Evolutionary conservation across 768 basidiomycete genomes (phyloP).

Genomic region (Mycena crocata): DNA sequence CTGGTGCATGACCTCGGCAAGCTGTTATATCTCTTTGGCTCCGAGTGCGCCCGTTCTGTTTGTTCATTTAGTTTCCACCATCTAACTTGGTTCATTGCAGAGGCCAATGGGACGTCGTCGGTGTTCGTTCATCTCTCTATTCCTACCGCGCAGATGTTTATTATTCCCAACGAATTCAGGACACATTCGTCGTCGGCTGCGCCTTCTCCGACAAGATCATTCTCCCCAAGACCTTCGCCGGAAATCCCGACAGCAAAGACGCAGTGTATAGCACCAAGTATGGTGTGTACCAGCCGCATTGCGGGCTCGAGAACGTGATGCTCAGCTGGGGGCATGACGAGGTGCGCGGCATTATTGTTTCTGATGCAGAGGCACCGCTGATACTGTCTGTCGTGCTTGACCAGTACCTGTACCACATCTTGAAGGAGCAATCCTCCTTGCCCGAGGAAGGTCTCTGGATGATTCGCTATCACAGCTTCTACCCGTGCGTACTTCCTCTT

Average conservation of each 20-base stretch:
- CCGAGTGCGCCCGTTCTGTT: constrained; percentile 50
- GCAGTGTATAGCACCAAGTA: constrained; percentile 67
- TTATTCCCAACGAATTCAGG: constrained; percentile 45
- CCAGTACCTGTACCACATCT: constrained; percentile 86
- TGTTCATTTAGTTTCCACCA: not conserved
- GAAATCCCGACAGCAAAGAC: constrained; percentile 66
- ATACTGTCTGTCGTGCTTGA: constrained; percentile 6
- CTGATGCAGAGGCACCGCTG: not conserved
- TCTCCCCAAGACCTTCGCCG: constrained; percentile 67
- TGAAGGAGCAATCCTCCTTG: constrained; percentile 84
- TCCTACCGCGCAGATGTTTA: constrained; percentile 41
- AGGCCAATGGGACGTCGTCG: constrained; percentile 96
- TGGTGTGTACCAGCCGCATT: constrained; percentile 83
- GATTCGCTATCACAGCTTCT: constrained; percentile 96
- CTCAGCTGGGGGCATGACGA: constrained; percentile 57
- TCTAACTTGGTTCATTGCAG: not conserved
- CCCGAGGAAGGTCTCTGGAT: constrained; percentile 87
- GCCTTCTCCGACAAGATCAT: constrained; percentile 87
- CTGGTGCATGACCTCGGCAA: constrained; percentile 84
- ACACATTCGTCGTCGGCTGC: constrained; percentile 85
- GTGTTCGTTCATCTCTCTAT: constrained; percentile 57
- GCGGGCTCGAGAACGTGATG: constrained; percentile 90
- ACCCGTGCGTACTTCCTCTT: constrained; percentile 63
- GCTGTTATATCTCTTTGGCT: constrained; percentile 84
- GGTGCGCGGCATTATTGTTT: constrained; percentile 63